These are phyloP conservation scores for Irpex sp. DNA, from an alignment of 1,284 basidiomycete species.

Conservation along the genomic window DNA sequence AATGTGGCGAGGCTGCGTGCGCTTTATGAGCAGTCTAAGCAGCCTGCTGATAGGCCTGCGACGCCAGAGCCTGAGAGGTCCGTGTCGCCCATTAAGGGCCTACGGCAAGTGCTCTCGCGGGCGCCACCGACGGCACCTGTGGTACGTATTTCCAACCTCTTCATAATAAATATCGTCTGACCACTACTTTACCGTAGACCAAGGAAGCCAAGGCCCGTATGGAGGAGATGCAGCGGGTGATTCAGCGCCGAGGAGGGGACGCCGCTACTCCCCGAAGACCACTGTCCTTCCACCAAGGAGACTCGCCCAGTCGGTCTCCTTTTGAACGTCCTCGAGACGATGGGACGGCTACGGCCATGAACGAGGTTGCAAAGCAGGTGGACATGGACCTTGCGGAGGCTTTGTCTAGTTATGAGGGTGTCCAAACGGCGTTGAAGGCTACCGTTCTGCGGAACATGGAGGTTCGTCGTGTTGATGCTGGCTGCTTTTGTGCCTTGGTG, in stretches of 20 bases:
- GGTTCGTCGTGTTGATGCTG: constrained; percentile 30
- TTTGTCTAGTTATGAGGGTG: constrained; percentile 43
- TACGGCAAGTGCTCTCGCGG: constrained; percentile 36
- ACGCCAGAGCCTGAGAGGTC: constrained; percentile 20
- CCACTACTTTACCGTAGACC: constrained; percentile 39
- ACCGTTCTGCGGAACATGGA: constrained; percentile 31
- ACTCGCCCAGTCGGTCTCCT: background rate
- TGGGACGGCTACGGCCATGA: constrained; percentile 34
- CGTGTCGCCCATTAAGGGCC: constrained; percentile 49
- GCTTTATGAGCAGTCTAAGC: constrained; percentile 19
- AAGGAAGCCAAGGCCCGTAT: constrained; percentile 67
- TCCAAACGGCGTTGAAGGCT: constrained; percentile 43
- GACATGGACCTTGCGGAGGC: constrained; percentile 51
- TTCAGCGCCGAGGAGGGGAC: constrained; percentile 53
- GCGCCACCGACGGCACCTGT: constrained; percentile 26
- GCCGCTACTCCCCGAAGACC: constrained; percentile 41
- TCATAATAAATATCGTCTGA: background rate
- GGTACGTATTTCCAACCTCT: constrained; percentile 28
- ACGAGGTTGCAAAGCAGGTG: constrained; percentile 49
- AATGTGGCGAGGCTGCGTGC: constrained; percentile 63
- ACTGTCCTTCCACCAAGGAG: constrained; percentile 26
- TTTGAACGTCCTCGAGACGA: constrained; percentile 7
- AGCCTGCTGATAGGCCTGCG: constrained; percentile 12
- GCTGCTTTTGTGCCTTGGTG: background rate
- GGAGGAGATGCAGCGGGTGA: constrained; percentile 72